Evolutionary conservation across 1,284 basidiomycete species (phyloP).

Genomic region (Moesziomyces aphidis): DNA sequence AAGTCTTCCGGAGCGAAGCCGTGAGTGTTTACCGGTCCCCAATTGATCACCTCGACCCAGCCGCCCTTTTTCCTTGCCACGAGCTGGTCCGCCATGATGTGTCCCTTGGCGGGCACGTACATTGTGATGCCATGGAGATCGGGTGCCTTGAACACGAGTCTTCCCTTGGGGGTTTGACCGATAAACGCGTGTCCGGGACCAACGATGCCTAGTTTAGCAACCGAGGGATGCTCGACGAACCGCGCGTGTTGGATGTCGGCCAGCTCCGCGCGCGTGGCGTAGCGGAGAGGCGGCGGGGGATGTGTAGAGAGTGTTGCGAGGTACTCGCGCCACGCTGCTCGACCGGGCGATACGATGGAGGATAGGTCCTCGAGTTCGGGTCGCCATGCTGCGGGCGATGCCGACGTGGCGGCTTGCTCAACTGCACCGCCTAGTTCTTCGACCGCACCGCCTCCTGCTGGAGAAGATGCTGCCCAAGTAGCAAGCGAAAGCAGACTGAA

Average conservation of each 20-base stretch:
- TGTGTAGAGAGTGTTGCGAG: neutral
- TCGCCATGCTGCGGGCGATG: no score
- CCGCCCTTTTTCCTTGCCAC: neutral
- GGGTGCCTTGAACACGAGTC: neutral
- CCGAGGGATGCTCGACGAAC: neutral
- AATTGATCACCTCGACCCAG: neutral
- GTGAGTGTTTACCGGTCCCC: neutral
- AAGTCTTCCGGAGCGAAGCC: constrained; percentile 1
- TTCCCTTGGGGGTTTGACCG: neutral
- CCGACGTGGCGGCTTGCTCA: no score
- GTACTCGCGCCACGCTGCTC: neutral
- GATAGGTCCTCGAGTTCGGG: no score
- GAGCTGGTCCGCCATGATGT: neutral
- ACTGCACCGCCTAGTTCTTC: no score
- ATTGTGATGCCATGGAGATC: neutral
- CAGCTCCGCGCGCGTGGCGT: neutral
- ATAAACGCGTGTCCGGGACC: neutral
- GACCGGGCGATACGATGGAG: neutral
- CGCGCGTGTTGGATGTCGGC: neutral
- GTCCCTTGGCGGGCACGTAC: neutral
- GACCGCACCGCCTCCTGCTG: no score
- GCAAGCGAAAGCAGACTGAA: no score
- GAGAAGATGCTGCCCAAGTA: no score
- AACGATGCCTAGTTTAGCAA: neutral
- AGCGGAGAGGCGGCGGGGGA: neutral